Evolutionary conservation across 257 asterid genomes (phyloP).

Genomic region (Craterostigma plantagineum): DNA sequence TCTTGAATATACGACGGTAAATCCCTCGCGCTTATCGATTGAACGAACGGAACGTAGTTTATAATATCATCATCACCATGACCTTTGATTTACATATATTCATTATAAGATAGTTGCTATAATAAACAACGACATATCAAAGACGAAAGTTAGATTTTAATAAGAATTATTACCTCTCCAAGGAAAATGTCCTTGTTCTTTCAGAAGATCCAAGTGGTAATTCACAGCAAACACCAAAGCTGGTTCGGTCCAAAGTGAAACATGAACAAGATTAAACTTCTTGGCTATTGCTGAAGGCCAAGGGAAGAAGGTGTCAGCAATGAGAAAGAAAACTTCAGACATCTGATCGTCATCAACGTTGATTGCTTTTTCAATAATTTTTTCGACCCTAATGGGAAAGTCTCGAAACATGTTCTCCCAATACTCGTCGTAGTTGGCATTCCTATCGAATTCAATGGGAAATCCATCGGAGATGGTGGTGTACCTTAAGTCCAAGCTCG

Average conservation of each 20-base stretch:
- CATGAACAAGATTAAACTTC: conserved; percentile 13
- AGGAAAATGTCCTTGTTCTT: conserved; percentile 11
- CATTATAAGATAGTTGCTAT: too few species aligned
- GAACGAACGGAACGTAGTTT: conserved; percentile 5
- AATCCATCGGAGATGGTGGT: conserved; percentile 14
- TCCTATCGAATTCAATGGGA: conserved; percentile 13
- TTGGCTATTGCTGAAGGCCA: background rate
- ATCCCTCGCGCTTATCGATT: background rate
- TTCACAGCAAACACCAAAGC: conserved; percentile 9
- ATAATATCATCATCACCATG: background rate
- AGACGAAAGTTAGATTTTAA: too few species aligned
- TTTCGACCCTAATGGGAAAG: too few species aligned
- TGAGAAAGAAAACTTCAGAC: too few species aligned
- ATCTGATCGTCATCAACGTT: too few species aligned
- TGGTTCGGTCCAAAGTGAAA: conserved; percentile 9
- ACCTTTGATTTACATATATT: too few species aligned
- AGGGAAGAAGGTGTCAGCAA: too few species aligned
- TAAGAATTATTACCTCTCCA: conserved; percentile 11
- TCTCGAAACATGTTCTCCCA: background rate
- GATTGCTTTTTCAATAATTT: too few species aligned
- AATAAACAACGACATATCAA: too few species aligned
- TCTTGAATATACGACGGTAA: conserved; percentile 3
- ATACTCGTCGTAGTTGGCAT: background rate
- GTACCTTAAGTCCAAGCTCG: conserved; percentile 20
- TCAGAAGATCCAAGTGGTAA: conserved; percentile 10